Base-by-base conservation (phyloP, 1,284 basidiomycete genomes). In the Melampsora occidentalis region DNA sequence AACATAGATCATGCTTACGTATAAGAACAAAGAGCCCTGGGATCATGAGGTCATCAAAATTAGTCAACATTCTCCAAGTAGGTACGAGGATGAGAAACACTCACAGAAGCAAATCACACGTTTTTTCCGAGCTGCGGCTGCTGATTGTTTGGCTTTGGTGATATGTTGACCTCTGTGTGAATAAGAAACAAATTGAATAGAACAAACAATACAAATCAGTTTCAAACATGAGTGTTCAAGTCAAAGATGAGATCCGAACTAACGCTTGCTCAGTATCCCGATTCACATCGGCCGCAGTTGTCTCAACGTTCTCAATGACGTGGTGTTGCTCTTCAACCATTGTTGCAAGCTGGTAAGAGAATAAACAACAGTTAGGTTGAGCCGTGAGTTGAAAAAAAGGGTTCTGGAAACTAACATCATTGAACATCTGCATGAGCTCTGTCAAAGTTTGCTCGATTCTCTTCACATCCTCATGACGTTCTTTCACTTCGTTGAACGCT, bases 401-500 rank as follows among this genome's bases (percentile, higher is more conserved):
- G 18, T 22, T 14, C 49, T 35, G 39, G n/a, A 22, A 51, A 79
- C 90, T 89, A 89, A 87, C 88, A 81, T 97, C 95, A 79, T 88
- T 88, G 84, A 97, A 94, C 79, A 97, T 85, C 82, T 93, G 91
- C 1, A 90, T 91, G 71, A 97, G 87, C 83, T 97, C 94, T 31
- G 88, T 89, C 69, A 97, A 84, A 2, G 94, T 97, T 80, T 87
- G 86, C 83, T 97, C 94, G 82, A 97, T 94, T 81, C 89, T 89
- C 80, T 88, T 87, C 79, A 98, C 89, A 78, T 97, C 94, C 81
- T 91, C 88, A 81, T 97, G 93, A 69, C 95, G 87, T 80, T 92
- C 89, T 83, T 97, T 94, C 1, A 96, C 94, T 84, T 97, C 95
- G 69, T 89, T 88, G 82, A 92, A 92, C 0, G 92, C 94, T 61